These are phyloP conservation scores for Vicia faba DNA, from an alignment of 306 rosid genomes.

Conservation along the genomic window DNA sequence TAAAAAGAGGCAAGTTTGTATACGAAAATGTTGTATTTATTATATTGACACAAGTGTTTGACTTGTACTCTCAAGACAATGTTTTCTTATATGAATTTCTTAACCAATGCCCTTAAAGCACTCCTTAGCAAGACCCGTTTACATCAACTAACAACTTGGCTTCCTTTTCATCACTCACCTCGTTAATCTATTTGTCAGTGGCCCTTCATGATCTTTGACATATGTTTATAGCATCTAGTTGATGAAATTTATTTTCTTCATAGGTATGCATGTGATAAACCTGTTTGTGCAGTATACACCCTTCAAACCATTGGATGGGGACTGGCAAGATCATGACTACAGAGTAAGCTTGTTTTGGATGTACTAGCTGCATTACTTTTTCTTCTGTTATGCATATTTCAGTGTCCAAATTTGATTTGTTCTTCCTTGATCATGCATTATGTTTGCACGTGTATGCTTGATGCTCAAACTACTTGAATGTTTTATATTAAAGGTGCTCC, in stretches of 20 bases:
- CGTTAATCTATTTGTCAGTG: constrained; percentile 11
- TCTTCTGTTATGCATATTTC: constrained; percentile 6
- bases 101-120: too few relatives aligned
- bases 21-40: not conserved
- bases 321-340: constrained; percentile 77
- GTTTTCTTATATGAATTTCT: too few relatives aligned
- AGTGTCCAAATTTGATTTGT: constrained; percentile 12
- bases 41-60: not conserved
- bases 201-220: too few relatives aligned
- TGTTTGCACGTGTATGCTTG: not conserved
- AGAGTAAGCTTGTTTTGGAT: constrained; percentile 59
- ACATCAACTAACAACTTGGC: not conserved
- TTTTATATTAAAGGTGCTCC: constrained; percentile 4
- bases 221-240: too few relatives aligned
- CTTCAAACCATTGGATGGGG: constrained; percentile 72
- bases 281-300: constrained; percentile 90
- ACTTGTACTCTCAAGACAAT: not conserved
- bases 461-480: constrained; percentile 17
- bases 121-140: not conserved
- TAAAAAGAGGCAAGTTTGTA: not conserved
- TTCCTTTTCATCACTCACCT: constrained; percentile 21
- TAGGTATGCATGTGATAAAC: constrained; percentile 93
- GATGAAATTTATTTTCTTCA: not conserved
- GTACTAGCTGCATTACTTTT: constrained; percentile 20
- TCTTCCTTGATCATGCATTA: constrained; percentile 3